Evolutionary conservation across 257 asterid species (phyloP), one percentile per base, ranked within the genome.

Genomic region (Scutellaria barbata): DNA sequence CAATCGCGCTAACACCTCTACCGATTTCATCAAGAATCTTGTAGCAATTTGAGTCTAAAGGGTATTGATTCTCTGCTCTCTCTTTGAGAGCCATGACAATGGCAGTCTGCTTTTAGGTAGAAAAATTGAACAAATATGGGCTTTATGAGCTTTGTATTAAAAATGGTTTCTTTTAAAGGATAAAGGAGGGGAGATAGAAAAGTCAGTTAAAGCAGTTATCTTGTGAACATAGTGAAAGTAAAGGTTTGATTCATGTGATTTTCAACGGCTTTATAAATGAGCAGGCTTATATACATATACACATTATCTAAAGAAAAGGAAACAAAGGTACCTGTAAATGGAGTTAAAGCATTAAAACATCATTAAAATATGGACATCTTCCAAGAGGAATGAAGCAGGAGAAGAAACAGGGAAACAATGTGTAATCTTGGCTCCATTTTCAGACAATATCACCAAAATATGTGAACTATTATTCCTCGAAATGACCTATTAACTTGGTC

Each of bases 1-100:
- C 98, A 43, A 82, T 66, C 8, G 96, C 96, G 41, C 92, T 89
- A 0, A 74, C 85, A 6, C 98, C 98, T 54, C 80, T 70, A 11
- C 96, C 98, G 17, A 92, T 92, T 73, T 88, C 90, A 10, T 81
- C 82, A 9, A 85, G 75, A 73, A 85, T 77, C 47, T 69, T 57
- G 83, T 83, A 80, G 81, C 76, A 67, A 68, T 72, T 75, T 40
- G 85, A 59, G 80, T 75, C 79, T 2, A 80, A 66, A 52, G 79
- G 79, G 48, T 68, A 78, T 11, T 62, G 72, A 41, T 67, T 41
- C 13, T 69, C 71, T 69, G 58, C 71, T 77, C 39, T 66, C 33
- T 61, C 72, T 18, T 59, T 13, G 5, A 35, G 17, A 16, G 77
- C 83, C 83, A 74, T 79, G 39, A 35, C 42, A 11, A 4, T 37